Percentiles rank a stretch among this genome's conserved stretches.
Conservation (phyloP, 306 rosid species). For the Alnus glutinosa region DNA sequence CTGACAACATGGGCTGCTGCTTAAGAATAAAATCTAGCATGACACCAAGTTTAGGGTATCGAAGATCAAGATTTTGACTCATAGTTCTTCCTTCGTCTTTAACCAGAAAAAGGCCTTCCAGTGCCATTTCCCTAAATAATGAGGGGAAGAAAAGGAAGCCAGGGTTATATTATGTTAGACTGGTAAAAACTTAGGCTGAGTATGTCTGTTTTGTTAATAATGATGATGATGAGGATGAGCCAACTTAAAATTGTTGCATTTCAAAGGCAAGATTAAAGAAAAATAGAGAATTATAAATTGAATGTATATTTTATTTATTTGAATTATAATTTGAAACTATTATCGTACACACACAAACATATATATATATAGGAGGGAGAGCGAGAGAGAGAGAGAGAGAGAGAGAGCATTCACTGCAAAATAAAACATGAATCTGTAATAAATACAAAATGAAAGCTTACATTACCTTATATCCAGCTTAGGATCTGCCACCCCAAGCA, state of each 20-base stretch:
- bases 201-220: not conserved
- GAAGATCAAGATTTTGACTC: conserved; percentile 38
- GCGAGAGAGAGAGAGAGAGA: not conserved
- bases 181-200: not conserved
- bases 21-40: conserved; percentile 73
- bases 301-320: not conserved
- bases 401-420: not conserved
- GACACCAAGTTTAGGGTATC: conserved; percentile 67
- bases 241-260: not conserved
- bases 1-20: conserved; percentile 74
- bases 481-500: conserved; percentile 82
- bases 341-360: not conserved
- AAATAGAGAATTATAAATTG: not conserved
- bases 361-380: too few relatives aligned
- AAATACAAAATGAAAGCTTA: conserved; percentile 12
- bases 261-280: not conserved
- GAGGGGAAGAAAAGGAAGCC: conserved; percentile 13
- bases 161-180: not conserved
- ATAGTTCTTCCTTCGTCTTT: conserved; percentile 46
- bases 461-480: conserved; percentile 87
- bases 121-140: conserved; percentile 81
- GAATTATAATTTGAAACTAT: not conserved
- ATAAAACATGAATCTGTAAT: not conserved
- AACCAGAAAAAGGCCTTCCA: conserved; percentile 72
- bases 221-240: not conserved